phyloP scores from a whole-genome alignment of 108 stramenopile species.

The Cyclotella atomus region DNA sequence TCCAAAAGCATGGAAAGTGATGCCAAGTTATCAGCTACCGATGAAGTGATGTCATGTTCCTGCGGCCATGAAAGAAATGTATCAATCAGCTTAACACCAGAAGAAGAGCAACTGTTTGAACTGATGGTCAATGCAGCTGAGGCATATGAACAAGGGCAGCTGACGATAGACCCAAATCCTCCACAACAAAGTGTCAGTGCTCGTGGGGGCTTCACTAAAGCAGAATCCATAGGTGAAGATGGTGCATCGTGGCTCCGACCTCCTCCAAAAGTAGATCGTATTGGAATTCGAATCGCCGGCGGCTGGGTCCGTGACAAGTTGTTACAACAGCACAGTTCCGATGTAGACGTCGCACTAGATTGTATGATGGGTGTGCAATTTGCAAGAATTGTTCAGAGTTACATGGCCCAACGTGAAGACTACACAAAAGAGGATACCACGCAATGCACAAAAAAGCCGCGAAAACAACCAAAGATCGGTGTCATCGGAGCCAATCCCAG shows the following conservation, averaged over 20 bases:
- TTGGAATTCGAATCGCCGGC: constrained; percentile 78
- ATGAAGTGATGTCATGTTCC: no score
- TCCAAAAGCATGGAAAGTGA: no score
- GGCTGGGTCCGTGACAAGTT: constrained; percentile 94
- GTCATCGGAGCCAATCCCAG: constrained; percentile 95
- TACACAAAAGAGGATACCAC: constrained; percentile 10
- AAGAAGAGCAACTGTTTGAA: constrained; percentile 56
- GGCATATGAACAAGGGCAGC: constrained; percentile 40
- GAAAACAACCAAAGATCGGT: constrained; percentile 66
- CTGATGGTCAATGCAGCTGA: constrained; percentile 46
- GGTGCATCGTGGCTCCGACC: constrained; percentile 21
- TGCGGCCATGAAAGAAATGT: no score
- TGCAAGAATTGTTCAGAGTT: constrained; percentile 83
- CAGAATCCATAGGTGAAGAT: neutral
- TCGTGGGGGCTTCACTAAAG: constrained; percentile 43
- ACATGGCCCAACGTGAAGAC: constrained; percentile 38
- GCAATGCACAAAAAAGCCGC: constrained; percentile 17
- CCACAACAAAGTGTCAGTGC: constrained; percentile 19
- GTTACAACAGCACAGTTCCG: constrained; percentile 79
- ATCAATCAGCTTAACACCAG: constrained; percentile 44
- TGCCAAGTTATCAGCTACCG: no score
- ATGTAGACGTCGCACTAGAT: constrained; percentile 97
- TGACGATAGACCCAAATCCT: constrained; percentile 30
- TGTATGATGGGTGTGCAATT: constrained; percentile 92
- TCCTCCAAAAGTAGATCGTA: constrained; percentile 23